Evolutionary conservation across 225 moss, liverwort and hornwort genomes (phyloP), one percentile per base, ranked within the genome.

Genomic region (Thuidium tamariscinum): DNA sequence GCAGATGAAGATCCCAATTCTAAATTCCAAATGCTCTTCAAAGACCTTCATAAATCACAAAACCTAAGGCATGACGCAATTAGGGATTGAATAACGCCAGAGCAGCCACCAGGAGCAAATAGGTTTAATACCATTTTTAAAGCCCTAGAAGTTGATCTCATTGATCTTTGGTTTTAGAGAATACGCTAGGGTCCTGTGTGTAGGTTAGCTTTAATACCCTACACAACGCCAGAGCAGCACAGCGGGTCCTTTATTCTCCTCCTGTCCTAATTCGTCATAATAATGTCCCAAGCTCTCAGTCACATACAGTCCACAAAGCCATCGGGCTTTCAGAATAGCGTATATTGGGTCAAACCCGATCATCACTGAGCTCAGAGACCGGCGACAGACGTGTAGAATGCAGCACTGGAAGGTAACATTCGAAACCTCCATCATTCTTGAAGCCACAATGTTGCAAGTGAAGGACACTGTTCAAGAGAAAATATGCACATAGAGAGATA

Each of bases 261-360:
- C 36, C 39, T 77, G 39, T 52, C 18, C 17, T 67, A 65, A 52
- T 37, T 39, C 27, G n/a, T 51, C 5, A 41, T 68, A 18, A 22
- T n/a, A 63, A 29, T 36, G 42, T 42, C 51, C 18, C 22, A 51
- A 90, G 82, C 85, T 88, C 73, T 85, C 73, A 90, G 82, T 78
- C 15, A 70, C 49, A 79, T 52, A 63, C 41, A 59, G 57, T 85
- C 70, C 82, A 85, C 85, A 88, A 63, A 80, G 80, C 81, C 82
- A 75, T 17, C 54, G 14, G 46, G 77, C 90, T 90, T 87, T 87
- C 90, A 90, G 82, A 87, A 85, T 87, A 82, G 85, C 82, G 71
- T 82, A 85, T 82, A 49, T 62, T 54, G 78, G 88, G 83, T 80
- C 30, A 39, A 80, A 88, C 83, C 80, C 46, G 42, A 88, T 74